Evolutionary conservation across 768 basidiomycete species (phyloP).

Genomic region (Amanita jacksonii): DNA sequence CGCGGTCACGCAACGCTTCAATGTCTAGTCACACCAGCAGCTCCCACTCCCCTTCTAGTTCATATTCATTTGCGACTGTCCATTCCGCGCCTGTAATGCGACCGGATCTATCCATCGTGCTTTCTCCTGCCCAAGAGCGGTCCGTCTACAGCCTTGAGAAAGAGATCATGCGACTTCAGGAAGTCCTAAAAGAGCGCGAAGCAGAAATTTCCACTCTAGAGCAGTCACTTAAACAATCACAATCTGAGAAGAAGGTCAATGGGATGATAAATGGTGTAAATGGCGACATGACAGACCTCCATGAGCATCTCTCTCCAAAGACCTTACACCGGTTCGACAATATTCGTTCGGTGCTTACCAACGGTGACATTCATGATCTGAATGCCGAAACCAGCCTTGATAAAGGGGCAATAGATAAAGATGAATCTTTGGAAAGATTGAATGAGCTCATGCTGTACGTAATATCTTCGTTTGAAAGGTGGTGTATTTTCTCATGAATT

Average conservation of each 20-base stretch:
- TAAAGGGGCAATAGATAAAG: conserved; percentile 35
- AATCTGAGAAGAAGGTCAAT: conserved; percentile 17
- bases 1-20: conserved; percentile 75
- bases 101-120: conserved; percentile 52
- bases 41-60: conserved; percentile 49
- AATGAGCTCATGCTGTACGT: conserved; percentile 91
- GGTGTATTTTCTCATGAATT: conserved; percentile 3
- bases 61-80: conserved; percentile 29
- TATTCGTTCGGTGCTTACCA: conserved; percentile 60
- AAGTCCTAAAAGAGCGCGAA: conserved; percentile 85
- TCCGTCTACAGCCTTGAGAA: conserved; percentile 82
- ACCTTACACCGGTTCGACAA: conserved; percentile 69
- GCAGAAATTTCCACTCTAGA: conserved; percentile 81
- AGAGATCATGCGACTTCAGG: conserved; percentile 93
- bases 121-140: conserved; percentile 49
- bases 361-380: conserved; percentile 27
- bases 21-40: conserved; percentile 72
- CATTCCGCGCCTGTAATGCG: conserved; percentile 23
- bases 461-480: conserved; percentile 5
- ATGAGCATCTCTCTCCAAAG: conserved; percentile 45
- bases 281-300: conserved; percentile 18
- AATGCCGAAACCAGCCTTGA: conserved; percentile 26
- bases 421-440: conserved; percentile 68
- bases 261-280: conserved; percentile 15
- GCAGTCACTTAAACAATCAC: conserved; percentile 32